Base-by-base conservation (phyloP, 306 rosid genomes). In the Comarum palustre region DNA sequence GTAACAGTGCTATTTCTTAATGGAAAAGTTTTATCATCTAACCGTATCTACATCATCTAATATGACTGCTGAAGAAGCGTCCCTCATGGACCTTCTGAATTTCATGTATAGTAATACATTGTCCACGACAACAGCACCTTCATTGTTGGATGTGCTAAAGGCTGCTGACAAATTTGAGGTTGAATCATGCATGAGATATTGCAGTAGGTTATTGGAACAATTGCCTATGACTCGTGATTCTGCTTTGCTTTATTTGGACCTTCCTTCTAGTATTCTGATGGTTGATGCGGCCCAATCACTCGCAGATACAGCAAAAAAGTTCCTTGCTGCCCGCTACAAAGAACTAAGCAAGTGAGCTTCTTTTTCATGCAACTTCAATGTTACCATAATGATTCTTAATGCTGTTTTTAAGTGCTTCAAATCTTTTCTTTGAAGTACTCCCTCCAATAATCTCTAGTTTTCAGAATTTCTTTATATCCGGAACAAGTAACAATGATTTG, bases 131-230 rank as follows among this genome's bases (percentile, higher is more conserved):
- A 66, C 85, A 20, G 25, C 79, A 61, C 60, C 82, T 70, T 79
- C 76, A 17, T 22, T 87, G 69, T 68, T 87, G 80, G 87, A 87
- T 62, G 84, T 84, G 50, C 71, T 87, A 47, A 76, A 82, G 81
- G 91, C 72, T 61, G 91, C 91, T 72, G 84, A 82, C 80, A 84
- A 82, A 67, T 87, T 75, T 76, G 85, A 80, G 75, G 91, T 84
- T 27, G 85, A 70, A 8, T 87, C 87, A 0, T 87, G 91, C 77
- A 73, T 84, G 78, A 84, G 82, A 66, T 78, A 80, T 42, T 87
- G 91, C 74, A 76, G 82, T 72, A 73, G 43, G 57, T 50, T 71
- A 45, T 71, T 84, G 82, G 79, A 46, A 45, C 51, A 69, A 16
- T 69, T 78, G 73, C 82, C 85, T 24, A 84, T 87, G 91, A 82